Percentiles rank a stretch among this genome's conserved stretches.
Evolutionary conservation across 495 filamentous ascomycete genomes (phyloP).

Genomic region (Annulohypoxylon nitens): DNA sequence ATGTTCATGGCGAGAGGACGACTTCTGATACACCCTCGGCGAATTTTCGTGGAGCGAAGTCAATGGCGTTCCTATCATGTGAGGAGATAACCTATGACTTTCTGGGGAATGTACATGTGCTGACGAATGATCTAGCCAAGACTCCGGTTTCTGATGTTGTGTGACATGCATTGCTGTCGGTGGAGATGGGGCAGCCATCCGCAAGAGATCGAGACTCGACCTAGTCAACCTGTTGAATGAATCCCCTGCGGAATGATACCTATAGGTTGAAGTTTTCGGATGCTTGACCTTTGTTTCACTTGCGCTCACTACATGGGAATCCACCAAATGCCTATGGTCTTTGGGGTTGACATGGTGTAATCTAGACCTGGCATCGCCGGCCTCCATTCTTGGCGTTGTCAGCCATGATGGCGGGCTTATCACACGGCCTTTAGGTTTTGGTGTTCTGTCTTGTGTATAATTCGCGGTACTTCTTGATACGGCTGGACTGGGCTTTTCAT

Average conservation of each 20-base stretch:
- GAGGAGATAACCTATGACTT: slow-evolving; percentile 2
- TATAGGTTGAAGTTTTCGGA: not conserved
- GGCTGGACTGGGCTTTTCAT: not conserved
- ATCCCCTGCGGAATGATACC: not conserved
- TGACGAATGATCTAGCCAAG: slow-evolving; percentile 26
- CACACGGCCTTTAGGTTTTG: slow-evolving; percentile 45
- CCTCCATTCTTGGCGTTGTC: slow-evolving; percentile 46
- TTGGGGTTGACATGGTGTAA: slow-evolving; percentile 31
- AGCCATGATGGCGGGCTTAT: slow-evolving; percentile 56
- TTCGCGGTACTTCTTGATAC: not conserved
- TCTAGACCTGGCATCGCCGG: slow-evolving; percentile 44
- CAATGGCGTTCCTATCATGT: not conserved
- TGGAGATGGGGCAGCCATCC: slow-evolving; percentile 40
- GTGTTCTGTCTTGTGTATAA: not conserved
- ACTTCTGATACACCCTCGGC: not conserved
- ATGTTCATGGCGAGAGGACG: slow-evolving; percentile 8
- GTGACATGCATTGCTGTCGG: slow-evolving; percentile 41
- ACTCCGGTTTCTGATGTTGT: slow-evolving; percentile 43
- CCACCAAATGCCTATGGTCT: not conserved
- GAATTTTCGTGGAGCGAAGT: not conserved
- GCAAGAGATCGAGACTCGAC: slow-evolving; percentile 26
- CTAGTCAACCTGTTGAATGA: slow-evolving; percentile 8
- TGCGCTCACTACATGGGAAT: slow-evolving; percentile 1
- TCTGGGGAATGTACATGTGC: slow-evolving; percentile 16
- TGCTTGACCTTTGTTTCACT: not conserved